Percentiles rank a stretch among this genome's conserved stretches.
Evolutionary conservation across 371 early-diverging fungal species (phyloP).

Genomic region (Dentiscutata heterogama): DNA sequence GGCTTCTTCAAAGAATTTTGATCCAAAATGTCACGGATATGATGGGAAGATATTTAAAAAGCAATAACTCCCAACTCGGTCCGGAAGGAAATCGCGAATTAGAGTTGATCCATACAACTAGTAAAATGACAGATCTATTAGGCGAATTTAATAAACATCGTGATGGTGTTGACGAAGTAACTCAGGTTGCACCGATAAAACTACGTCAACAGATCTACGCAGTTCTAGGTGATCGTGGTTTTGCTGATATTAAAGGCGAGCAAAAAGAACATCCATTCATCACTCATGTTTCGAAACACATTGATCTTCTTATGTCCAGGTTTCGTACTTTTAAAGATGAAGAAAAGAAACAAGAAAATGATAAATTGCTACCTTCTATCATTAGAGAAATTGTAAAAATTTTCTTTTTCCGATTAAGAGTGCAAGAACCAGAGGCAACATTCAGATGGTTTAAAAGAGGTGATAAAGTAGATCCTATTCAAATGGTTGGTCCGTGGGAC

Average conservation of each 20-base stretch:
- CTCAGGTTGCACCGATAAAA: neutral
- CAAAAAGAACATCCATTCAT: neutral
- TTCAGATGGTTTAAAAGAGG: neutral
- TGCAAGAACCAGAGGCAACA: slow-evolving; percentile 14
- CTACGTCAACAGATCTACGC: slow-evolving; percentile 36
- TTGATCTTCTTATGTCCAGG: neutral
- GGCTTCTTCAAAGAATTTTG: slow-evolving; percentile 1
- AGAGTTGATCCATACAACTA: neutral
- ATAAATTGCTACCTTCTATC: neutral
- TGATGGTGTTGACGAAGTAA: slow-evolving; percentile 21
- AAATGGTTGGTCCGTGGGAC: slow-evolving; percentile 3
- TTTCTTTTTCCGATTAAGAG: slow-evolving; percentile 18
- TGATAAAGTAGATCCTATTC: slow-evolving; percentile 2
- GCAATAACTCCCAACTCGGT: neutral
- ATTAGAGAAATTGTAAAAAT: slow-evolving; percentile 12
- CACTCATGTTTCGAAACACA: neutral
- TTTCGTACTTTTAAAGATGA: neutral
- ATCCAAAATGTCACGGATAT: neutral
- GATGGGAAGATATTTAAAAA: neutral
- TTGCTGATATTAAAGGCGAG: neutral
- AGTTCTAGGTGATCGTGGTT: slow-evolving; percentile 12
- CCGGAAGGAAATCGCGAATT: neutral
- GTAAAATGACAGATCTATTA: neutral
- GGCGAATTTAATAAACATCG: neutral
- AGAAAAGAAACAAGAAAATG: neutral